Evolutionary conservation across 2,329 filamentous ascomycete genomes (phyloP).

Genomic region (Fusarium pininemorale): DNA sequence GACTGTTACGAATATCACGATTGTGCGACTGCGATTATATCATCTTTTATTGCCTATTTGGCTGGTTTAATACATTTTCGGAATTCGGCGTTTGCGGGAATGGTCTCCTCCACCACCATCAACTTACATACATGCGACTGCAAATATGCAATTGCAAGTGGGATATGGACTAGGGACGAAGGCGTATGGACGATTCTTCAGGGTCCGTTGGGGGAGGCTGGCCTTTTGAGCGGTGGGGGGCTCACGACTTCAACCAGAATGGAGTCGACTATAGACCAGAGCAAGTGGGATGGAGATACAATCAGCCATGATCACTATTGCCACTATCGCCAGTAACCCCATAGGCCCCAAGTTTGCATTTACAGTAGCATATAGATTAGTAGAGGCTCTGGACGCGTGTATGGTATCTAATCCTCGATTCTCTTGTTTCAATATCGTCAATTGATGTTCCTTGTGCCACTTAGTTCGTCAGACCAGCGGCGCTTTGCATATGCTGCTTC

Average conservation of each 20-base stretch:
- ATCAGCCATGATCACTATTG: slow-evolving; percentile 9
- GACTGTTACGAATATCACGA: slow-evolving; percentile 44
- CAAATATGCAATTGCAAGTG: slow-evolving; percentile 26
- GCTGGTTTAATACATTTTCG: slow-evolving; percentile 39
- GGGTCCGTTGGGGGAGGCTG: slow-evolving; percentile 21
- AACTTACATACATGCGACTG: slow-evolving; percentile 15
- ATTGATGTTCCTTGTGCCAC: not conserved
- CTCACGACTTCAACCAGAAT: not conserved
- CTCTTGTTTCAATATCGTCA: slow-evolving; percentile 16
- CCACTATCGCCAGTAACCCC: not conserved
- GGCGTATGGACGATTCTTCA: slow-evolving; percentile 30
- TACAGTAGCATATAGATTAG: slow-evolving; percentile 34
- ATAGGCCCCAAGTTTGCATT: slow-evolving; percentile 18
- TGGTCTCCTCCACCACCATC: not conserved
- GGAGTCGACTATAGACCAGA: slow-evolving; percentile 20
- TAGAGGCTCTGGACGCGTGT: slow-evolving; percentile 39
- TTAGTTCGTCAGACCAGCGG: not conserved
- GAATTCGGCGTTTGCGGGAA: slow-evolving; percentile 43
- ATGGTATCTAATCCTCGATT: slow-evolving; percentile 39
- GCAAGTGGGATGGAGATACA: slow-evolving; percentile 3
- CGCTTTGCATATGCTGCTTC: not conserved
- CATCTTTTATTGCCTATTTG: slow-evolving; percentile 31
- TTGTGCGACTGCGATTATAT: slow-evolving; percentile 37
- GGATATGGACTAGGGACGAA: slow-evolving; percentile 30
- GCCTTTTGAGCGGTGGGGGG: slow-evolving; percentile 19